These are phyloP conservation scores for Aleurites moluccanus DNA, from an alignment of 441 rosid species.

Conservation along the genomic window DNA sequence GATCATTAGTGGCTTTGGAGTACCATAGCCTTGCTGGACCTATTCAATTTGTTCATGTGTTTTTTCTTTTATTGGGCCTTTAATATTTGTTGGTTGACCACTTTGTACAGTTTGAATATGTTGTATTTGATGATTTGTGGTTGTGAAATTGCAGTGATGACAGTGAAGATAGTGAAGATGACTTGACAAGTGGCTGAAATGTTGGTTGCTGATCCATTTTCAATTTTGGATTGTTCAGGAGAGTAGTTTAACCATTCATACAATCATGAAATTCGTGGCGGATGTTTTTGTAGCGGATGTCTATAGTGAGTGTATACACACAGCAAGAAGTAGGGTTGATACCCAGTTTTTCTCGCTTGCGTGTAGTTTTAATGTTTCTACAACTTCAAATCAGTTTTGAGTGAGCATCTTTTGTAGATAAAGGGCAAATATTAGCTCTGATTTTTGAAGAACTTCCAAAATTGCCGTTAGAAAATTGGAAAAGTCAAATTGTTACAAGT, in stretches of 20 bases:
- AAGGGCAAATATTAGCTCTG: neutral
- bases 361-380: slow-evolving; percentile 5
- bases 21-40: neutral
- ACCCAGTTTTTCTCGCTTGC: slow-evolving; percentile 20
- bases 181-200: slow-evolving; percentile 49
- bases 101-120: neutral
- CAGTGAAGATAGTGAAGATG: slow-evolving; percentile 80
- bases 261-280: neutral
- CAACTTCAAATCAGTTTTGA: neutral
- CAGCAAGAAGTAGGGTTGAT: neutral
- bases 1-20: neutral
- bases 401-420: neutral
- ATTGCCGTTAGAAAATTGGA: neutral
- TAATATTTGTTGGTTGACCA: neutral
- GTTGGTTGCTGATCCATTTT: slow-evolving; percentile 10
- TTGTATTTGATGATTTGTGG: slow-evolving; percentile 7
- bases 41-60: neutral
- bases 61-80: neutral
- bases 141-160: slow-evolving; percentile 64
- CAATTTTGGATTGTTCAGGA: slow-evolving; percentile 12
- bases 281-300: slow-evolving; percentile 7
- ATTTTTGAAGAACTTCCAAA: neutral
- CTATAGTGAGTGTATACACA: slow-evolving; percentile 6
- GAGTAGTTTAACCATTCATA: neutral
- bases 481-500: too few species aligned